Evolutionary conservation across 352 stramenopile species (phyloP).

Genomic region (Phytophthora tentaculata): DNA sequence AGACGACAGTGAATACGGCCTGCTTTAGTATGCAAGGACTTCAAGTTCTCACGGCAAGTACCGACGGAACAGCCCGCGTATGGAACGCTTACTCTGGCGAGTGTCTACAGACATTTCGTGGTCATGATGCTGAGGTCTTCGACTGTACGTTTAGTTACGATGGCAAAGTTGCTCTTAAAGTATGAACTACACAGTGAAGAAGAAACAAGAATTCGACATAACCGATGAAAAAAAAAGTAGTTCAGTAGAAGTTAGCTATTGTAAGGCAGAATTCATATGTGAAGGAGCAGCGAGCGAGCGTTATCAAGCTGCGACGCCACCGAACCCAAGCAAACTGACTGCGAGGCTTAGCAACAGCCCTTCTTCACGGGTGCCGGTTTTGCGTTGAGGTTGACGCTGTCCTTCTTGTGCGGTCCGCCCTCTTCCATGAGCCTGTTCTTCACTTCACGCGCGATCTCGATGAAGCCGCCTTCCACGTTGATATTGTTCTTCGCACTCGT

Average conservation of each 20-base stretch:
- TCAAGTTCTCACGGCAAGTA: constrained; percentile 62
- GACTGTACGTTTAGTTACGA: constrained; percentile 75
- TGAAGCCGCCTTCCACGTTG: constrained; percentile 93
- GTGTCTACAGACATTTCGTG: constrained; percentile 62
- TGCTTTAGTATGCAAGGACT: constrained; percentile 76
- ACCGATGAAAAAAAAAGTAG: constrained; percentile 39
- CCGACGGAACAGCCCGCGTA: constrained; percentile 60
- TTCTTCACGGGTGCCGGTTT: constrained; percentile 83
- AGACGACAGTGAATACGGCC: constrained; percentile 50
- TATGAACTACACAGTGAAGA: too few relatives aligned
- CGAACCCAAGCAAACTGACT: constrained; percentile 36
- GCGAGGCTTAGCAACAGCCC: constrained; percentile 79
- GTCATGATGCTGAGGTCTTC: constrained; percentile 74
- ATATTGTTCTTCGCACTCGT: constrained; percentile 96
- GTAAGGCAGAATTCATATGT: constrained; percentile 38
- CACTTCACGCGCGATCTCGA: constrained; percentile 89
- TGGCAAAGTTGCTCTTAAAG: constrained; percentile 47
- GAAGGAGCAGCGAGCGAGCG: constrained; percentile 19
- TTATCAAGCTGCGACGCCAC: constrained; percentile 22
- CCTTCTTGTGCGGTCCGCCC: constrained; percentile 87
- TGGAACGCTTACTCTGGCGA: constrained; percentile 79
- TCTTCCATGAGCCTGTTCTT: constrained; percentile 92
- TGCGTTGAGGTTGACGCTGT: constrained; percentile 81
- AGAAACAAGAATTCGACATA: too few relatives aligned
- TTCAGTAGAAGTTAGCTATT: constrained; percentile 44